Evolutionary conservation across 148 eudicot genomes (phyloP).

Genomic region (Talinum fruticosum): DNA sequence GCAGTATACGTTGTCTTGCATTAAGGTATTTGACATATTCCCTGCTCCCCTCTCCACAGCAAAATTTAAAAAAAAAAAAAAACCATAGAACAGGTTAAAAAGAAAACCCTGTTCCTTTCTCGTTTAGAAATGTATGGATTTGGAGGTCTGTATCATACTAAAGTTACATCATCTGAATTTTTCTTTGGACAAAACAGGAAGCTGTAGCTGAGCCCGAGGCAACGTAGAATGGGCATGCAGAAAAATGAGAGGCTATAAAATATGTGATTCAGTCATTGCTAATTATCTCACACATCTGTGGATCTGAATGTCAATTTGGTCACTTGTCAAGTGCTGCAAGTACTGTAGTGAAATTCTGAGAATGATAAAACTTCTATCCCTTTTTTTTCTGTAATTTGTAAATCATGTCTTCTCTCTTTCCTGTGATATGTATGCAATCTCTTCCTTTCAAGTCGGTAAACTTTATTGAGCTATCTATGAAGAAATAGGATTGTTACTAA

Average conservation of each 20-base stretch:
- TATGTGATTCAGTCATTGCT: neutral
- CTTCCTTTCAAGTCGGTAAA: neutral
- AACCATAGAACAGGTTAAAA: too few relatives aligned
- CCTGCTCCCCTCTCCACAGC: neutral
- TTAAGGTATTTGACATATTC: slow-evolving; percentile 48
- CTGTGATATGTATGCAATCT: neutral
- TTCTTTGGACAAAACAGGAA: slow-evolving; percentile 45
- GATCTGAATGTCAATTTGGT: neutral
- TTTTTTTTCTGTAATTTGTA: neutral
- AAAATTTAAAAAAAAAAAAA: too few relatives aligned
- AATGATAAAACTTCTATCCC: neutral
- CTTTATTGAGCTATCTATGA: neutral
- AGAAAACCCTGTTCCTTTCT: neutral
- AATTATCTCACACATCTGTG: neutral
- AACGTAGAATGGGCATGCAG: slow-evolving; percentile 18
- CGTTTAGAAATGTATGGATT: neutral
- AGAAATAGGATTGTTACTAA: too few relatives aligned
- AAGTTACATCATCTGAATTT: neutral
- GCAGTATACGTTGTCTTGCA: slow-evolving; percentile 63
- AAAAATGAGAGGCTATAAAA: slow-evolving; percentile 7
- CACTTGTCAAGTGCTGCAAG: neutral
- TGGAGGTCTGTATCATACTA: neutral
- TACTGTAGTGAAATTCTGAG: neutral
- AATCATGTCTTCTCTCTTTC: neutral
- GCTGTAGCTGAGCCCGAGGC: slow-evolving; percentile 48